These are phyloP conservation scores for Quambalaria eucalypti DNA, from an alignment of 1,284 basidiomycete species.

Conservation along the genomic window DNA sequence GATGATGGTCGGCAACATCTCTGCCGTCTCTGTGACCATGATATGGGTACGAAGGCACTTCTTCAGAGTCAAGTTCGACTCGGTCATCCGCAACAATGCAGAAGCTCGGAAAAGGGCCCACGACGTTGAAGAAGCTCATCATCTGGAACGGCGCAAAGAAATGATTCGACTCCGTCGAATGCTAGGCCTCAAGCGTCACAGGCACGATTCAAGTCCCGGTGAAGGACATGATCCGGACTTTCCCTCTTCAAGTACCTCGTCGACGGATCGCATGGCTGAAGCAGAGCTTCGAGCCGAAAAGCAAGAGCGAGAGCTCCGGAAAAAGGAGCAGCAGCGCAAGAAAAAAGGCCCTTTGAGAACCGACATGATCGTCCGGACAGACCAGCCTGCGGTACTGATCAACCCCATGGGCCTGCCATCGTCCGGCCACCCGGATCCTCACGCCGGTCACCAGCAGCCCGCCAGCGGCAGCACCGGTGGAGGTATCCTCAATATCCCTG, in stretches of 20 bases:
- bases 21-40: constrained; percentile 42
- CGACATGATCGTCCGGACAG: constrained; percentile 43
- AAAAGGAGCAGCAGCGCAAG: constrained; percentile 17
- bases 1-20: constrained; percentile 44
- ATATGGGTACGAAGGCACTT: constrained; percentile 41
- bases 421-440: too few relatives aligned
- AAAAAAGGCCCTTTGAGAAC: constrained; percentile 31
- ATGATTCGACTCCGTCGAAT: constrained; percentile 28
- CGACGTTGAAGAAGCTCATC: constrained; percentile 43
- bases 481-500: too few relatives aligned
- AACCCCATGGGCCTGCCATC: constrained; percentile 25
- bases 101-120: constrained; percentile 32
- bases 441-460: too few relatives aligned
- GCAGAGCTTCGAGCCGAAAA: constrained; percentile 7
- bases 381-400: constrained; percentile 42
- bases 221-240: constrained; percentile 5
- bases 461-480: too few relatives aligned
- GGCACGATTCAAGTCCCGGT: constrained; percentile 12
- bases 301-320: constrained; percentile 3
- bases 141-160: constrained; percentile 15
- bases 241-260: constrained; percentile 17
- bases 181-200: constrained; percentile 17
- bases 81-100: constrained; percentile 23
- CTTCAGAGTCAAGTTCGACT: constrained; percentile 35
- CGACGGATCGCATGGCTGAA: constrained; percentile 14